Conservation (phyloP, 225 moss, liverwort and hornwort species). For the Antitrichia curtipendula region DNA sequence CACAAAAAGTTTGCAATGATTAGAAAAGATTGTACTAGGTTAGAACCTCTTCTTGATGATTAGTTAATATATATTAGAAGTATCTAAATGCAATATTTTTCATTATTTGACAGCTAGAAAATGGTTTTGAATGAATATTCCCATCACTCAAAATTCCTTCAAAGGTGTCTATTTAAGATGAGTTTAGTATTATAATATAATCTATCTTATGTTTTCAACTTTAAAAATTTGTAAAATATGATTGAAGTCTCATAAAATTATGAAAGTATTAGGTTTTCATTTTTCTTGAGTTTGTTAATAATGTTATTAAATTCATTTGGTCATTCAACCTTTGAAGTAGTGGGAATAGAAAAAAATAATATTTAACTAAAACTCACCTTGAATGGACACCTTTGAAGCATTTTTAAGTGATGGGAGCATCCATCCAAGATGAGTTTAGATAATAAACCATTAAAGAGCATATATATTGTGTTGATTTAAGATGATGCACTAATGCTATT, state of each 20-base stretch:
- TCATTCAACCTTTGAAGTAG: not conserved
- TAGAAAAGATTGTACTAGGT: not conserved
- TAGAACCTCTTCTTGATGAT: not conserved
- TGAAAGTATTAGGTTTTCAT: not conserved
- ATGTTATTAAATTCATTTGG: not conserved
- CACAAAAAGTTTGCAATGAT: not conserved
- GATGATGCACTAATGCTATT: too few relatives aligned
- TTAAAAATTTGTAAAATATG: not conserved
- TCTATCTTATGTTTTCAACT: not conserved
- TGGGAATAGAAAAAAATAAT: not conserved
- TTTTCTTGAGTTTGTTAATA: not conserved
- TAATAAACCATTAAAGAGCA: too few relatives aligned
- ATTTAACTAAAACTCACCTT: too few relatives aligned
- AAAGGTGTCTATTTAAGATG: not conserved
- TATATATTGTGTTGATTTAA: not conserved
- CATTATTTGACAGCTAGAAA: accelerated
- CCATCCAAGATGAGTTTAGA: too few relatives aligned
- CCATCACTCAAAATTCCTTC: not conserved
- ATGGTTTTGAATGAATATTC: not conserved
- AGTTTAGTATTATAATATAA: not conserved
- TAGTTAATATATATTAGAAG: not conserved
- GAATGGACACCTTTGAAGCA: too few relatives aligned
- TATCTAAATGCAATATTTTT: not conserved
- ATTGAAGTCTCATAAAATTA: not conserved
- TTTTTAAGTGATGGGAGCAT: too few relatives aligned